Conservation (phyloP, 2,329 filamentous ascomycete species). For the Neospermospora avenae region DNA sequence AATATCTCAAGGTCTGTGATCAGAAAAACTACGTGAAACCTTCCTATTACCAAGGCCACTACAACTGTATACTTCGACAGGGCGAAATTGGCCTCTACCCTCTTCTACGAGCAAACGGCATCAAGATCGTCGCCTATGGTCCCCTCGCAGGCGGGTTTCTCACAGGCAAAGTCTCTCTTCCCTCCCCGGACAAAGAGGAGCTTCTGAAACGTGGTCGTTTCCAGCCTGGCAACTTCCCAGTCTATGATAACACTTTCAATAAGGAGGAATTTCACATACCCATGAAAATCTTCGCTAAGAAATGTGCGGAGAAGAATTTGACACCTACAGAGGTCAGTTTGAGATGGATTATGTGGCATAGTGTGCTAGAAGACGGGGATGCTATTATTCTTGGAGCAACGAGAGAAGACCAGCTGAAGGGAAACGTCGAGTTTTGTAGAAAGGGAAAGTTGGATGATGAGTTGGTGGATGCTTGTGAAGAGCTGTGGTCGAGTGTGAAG, state of each 20-base stretch:
- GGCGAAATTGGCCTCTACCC: slow-evolving; percentile 71
- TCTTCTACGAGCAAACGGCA: slow-evolving; percentile 67
- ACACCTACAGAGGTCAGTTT: slow-evolving; percentile 38
- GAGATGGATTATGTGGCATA: slow-evolving; percentile 41
- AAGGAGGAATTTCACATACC: slow-evolving; percentile 30
- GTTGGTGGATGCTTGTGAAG: slow-evolving; percentile 27
- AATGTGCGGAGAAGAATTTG: slow-evolving; percentile 39
- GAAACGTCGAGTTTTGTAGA: slow-evolving; percentile 22
- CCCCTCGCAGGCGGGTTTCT: slow-evolving; percentile 30
- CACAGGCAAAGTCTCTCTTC: slow-evolving; percentile 31
- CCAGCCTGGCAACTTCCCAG: neutral
- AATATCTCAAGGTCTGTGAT: slow-evolving; percentile 73
- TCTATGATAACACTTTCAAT: slow-evolving; percentile 18
- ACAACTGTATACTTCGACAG: slow-evolving; percentile 71
- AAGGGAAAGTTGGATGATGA: slow-evolving; percentile 30
- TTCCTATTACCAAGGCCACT: slow-evolving; percentile 83
- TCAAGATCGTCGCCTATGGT: slow-evolving; percentile 76
- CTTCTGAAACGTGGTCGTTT: slow-evolving; percentile 1
- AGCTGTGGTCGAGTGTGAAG: slow-evolving; percentile 15
- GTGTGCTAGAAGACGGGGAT: slow-evolving; percentile 28
- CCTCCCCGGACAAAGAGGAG: neutral
- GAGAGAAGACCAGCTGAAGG: slow-evolving; percentile 20
- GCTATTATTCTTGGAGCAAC: slow-evolving; percentile 30
- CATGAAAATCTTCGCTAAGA: slow-evolving; percentile 41
- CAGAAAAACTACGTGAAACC: slow-evolving; percentile 74